Evolutionary conservation across 2,329 filamentous ascomycete genomes (phyloP), one percentile per base, ranked within the genome.

Genomic region (Colletotrichum sp.): DNA sequence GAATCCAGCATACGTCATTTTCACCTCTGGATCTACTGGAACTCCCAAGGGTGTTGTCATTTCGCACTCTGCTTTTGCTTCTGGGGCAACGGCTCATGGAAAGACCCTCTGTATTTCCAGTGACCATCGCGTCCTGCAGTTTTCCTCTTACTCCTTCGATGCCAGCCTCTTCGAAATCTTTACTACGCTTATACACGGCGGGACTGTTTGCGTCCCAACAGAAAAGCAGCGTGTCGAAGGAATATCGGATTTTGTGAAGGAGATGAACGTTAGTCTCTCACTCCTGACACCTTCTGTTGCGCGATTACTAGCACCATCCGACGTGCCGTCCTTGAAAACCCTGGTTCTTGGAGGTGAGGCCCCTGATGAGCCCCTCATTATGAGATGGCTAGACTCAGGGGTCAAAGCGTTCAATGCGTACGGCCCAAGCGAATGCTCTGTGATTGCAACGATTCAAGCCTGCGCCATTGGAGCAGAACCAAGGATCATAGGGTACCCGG

Each of bases 11-110:
- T 79, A 79, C 24, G 86, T 88, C 74, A 86, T 79, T 34, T 78
- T 77, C 51, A 79, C 78, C 6, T 78, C 87, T n/a, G 87, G 87
- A 16, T 88, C 84, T 51, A 89, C 86, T 5, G 87, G 86, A 15
- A 79, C 80, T 34, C 87, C 87, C 7, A 88, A 88, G 79, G 87
- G 87, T 38, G 85, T 88, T 29, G 82, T 87, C 54, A 63, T 77
- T 29, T 73, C 73, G 21, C 76, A 79, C 54, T 69, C 73, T 4
- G 76, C 79, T 3, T 76, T 78, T 29, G 62, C 70, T 64, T 76
- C 78, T 21, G 76, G 76, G 24, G 73, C 76, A 8, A 57, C 36
- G 12, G 75, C 75, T 12, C 74, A 79, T 21, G 73, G 69, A 2
- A 66, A 73, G 15, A 66, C 64, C 4, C 16, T 71, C 5, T 34